Conservation (phyloP, 1,284 basidiomycete genomes). For the Rhodotorula sp. region DNA sequence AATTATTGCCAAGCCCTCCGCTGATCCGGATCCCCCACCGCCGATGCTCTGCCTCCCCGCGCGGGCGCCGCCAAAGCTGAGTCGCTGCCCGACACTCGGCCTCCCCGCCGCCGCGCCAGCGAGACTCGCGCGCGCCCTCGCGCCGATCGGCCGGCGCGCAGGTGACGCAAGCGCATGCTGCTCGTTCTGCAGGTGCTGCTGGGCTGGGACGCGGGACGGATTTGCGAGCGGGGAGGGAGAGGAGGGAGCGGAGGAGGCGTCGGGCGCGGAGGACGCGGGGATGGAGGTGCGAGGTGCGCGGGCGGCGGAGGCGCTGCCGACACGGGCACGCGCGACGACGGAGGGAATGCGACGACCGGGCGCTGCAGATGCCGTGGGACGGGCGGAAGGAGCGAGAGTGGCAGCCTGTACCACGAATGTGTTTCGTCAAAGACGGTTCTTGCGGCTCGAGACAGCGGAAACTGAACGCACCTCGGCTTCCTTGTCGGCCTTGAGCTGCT, state of each 20-base stretch:
- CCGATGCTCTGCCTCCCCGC: background rate
- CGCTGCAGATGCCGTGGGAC: background rate
- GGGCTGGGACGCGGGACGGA: too few species aligned
- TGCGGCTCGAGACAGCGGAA: too few species aligned
- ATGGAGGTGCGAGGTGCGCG: background rate
- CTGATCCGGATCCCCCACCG: background rate
- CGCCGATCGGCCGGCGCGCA: constrained; percentile 9
- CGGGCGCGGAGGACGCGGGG: background rate
- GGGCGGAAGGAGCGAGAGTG: background rate
- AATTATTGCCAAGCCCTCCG: background rate
- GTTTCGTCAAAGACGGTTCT: too few species aligned
- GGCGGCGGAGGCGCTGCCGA: background rate
- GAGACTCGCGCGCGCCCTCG: background rate
- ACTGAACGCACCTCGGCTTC: constrained; percentile 26
- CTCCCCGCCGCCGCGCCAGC: background rate
- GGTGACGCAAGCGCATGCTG: background rate
- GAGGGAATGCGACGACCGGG: constrained; percentile 2
- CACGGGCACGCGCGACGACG: constrained; percentile 8
- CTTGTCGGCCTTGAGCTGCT: constrained; percentile 41
- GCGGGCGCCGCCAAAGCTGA: background rate
- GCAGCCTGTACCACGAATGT: background rate
- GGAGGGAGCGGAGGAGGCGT: background rate
- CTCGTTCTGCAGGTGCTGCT: background rate
- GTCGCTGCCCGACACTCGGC: background rate
- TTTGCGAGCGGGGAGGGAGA: too few species aligned